These are phyloP conservation scores for Shiraia sp. DNA, from an alignment of 2,329 filamentous ascomycete species.

Conservation along the genomic window DNA sequence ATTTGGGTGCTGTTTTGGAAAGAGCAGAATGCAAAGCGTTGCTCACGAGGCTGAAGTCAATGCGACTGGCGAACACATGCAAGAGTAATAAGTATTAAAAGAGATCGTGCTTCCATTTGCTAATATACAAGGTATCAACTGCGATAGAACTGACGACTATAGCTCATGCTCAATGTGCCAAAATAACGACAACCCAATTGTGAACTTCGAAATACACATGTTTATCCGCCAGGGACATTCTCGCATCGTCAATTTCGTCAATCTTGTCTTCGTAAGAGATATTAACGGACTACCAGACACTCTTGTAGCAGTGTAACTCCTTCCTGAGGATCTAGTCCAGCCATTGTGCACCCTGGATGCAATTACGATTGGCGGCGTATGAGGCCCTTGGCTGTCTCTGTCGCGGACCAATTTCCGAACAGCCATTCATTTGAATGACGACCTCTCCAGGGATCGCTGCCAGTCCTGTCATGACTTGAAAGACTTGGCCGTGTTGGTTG, in stretches of 20 bases:
- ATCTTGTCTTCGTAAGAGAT: slow-evolving; percentile 10
- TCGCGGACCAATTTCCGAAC: slow-evolving; percentile 44
- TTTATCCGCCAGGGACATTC: background rate
- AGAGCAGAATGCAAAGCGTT: no score
- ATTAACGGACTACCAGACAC: slow-evolving; percentile 25
- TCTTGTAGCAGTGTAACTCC: slow-evolving; percentile 20
- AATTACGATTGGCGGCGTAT: slow-evolving; percentile 25
- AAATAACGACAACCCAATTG: background rate
- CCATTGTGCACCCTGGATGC: background rate
- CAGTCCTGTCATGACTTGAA: slow-evolving; percentile 25
- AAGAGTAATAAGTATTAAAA: no score
- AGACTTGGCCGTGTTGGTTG: slow-evolving; percentile 23
- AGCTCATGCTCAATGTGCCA: background rate
- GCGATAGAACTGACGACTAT: background rate
- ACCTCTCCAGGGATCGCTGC: slow-evolving; percentile 42
- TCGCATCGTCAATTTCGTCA: slow-evolving; percentile 2
- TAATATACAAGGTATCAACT: slow-evolving; percentile 6
- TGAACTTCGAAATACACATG: background rate
- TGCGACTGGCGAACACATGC: no score
- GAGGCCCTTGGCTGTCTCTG: slow-evolving; percentile 39
- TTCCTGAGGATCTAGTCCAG: slow-evolving; percentile 19
- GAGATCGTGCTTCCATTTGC: no score
- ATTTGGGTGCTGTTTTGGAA: no score
- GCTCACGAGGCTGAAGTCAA: no score
- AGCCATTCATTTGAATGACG: slow-evolving; percentile 47